Conservation (phyloP, 2,329 filamentous ascomycete species). For the Fusarium heterosporum region DNA sequence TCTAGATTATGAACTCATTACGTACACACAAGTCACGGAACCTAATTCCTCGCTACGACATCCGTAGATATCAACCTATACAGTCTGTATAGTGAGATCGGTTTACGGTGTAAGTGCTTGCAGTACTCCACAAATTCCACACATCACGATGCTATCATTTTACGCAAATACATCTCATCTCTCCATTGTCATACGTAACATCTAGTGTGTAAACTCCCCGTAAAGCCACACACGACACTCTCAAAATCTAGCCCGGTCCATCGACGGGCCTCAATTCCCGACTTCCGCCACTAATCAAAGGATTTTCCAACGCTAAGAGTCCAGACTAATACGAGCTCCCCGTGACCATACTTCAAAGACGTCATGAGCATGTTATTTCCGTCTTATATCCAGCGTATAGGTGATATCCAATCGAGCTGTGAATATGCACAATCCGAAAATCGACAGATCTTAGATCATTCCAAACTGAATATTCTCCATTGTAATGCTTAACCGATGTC, state of each 20-base stretch:
- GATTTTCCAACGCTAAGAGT: conserved; percentile 1
- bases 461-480: neutral
- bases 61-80: neutral
- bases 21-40: conserved; percentile 8
- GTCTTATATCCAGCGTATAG: conserved; percentile 21
- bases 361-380: conserved; percentile 20
- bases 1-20: conserved; percentile 7
- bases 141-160: neutral
- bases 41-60: conserved; percentile 3
- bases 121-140: too few relatives aligned
- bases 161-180: neutral
- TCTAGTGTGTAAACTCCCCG: neutral
- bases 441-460: neutral
- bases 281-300: conserved; percentile 32
- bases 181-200: neutral
- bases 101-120: too few relatives aligned
- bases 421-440: conserved; percentile 6
- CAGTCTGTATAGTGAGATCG: neutral
- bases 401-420: conserved; percentile 2
- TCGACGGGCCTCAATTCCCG: conserved; percentile 30
- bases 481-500: neutral
- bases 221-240: neutral
- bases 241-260: conserved; percentile 11
- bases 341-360: conserved; percentile 29
- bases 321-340: conserved; percentile 35